These are phyloP conservation scores for Amphichorda felina DNA, from an alignment of 2,329 filamentous ascomycete species.

Conservation along the genomic window DNA sequence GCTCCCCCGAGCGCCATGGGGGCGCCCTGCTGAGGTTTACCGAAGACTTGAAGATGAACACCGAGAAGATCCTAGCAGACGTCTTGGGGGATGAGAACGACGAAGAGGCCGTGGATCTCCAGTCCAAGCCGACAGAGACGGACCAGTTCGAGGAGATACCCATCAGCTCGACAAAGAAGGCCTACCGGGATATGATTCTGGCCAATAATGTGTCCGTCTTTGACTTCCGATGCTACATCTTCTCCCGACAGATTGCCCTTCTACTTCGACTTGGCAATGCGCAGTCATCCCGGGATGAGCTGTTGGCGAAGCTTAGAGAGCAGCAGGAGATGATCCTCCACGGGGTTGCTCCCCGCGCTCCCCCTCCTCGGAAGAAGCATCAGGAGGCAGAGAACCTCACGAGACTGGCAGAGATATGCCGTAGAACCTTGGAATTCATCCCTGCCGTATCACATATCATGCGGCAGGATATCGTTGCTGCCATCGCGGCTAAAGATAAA, in stretches of 20 bases:
- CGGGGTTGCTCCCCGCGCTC: conserved; percentile 41
- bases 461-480: conserved; percentile 62
- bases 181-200: conserved; percentile 84
- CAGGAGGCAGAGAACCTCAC: conserved; percentile 63
- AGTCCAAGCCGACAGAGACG: conserved; percentile 25
- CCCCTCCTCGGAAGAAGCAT: conserved; percentile 30
- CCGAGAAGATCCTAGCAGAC: conserved; percentile 36
- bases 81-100: conserved; percentile 17
- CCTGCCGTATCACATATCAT: conserved; percentile 69
- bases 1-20: conserved; percentile 52
- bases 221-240: conserved; percentile 90
- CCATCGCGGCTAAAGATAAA: conserved; percentile 28
- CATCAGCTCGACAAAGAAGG: conserved; percentile 56
- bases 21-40: conserved; percentile 63
- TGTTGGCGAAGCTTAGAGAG: conserved; percentile 48
- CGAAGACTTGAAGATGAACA: conserved; percentile 55
- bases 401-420: conserved; percentile 78
- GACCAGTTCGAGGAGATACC: conserved; percentile 44
- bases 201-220: conserved; percentile 93
- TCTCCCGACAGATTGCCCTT: conserved; percentile 74
- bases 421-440: conserved; percentile 73
- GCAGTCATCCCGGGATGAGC: conserved; percentile 48
- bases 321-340: conserved; percentile 47
- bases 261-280: conserved; percentile 75
- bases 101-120: conserved; percentile 33